Conservation (phyloP, 495 filamentous ascomycete genomes). For the Hypomontagnella monticulosa region DNA sequence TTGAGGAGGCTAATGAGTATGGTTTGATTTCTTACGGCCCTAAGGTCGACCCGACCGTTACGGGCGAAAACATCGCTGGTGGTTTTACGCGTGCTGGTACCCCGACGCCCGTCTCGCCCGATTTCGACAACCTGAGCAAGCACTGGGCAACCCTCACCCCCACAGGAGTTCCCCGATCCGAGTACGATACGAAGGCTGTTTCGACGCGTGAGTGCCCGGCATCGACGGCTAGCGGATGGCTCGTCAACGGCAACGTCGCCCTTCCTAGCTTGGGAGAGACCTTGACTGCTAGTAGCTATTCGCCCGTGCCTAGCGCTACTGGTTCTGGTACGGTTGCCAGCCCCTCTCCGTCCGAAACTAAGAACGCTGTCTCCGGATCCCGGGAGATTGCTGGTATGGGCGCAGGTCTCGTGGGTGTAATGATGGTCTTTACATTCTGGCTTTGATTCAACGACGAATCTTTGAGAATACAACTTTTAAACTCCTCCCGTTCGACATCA, state of each 20-base stretch:
- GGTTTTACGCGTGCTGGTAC: conserved; percentile 77
- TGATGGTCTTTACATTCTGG: conserved; percentile 65
- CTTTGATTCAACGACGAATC: conserved; percentile 43
- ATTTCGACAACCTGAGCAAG: conserved; percentile 78
- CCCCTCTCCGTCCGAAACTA: conserved; percentile 35
- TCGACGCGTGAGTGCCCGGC: conserved; percentile 76
- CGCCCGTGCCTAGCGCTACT: conserved; percentile 41
- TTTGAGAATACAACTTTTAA: conserved; percentile 16
- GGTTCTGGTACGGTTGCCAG: conserved; percentile 36
- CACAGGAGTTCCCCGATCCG: conserved; percentile 68
- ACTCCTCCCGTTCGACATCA: neutral
- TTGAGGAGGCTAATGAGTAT: conserved; percentile 85
- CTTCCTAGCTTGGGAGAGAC: conserved; percentile 75
- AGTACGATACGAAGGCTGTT: conserved; percentile 67
- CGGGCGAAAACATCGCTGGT: conserved; percentile 64
- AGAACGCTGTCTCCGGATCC: conserved; percentile 54
- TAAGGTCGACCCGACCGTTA: conserved; percentile 55
- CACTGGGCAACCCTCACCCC: conserved; percentile 80
- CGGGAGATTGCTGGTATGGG: conserved; percentile 65
- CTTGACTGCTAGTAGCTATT: conserved; percentile 44
- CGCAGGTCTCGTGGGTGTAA: conserved; percentile 59
- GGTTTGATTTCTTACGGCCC: conserved; percentile 83
- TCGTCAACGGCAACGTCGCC: conserved; percentile 70
- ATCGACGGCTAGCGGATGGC: conserved; percentile 75
- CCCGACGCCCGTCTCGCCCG: conserved; percentile 76